phyloP scores from a whole-genome alignment of 306 rosid species.

The Cicer yamashitae region DNA sequence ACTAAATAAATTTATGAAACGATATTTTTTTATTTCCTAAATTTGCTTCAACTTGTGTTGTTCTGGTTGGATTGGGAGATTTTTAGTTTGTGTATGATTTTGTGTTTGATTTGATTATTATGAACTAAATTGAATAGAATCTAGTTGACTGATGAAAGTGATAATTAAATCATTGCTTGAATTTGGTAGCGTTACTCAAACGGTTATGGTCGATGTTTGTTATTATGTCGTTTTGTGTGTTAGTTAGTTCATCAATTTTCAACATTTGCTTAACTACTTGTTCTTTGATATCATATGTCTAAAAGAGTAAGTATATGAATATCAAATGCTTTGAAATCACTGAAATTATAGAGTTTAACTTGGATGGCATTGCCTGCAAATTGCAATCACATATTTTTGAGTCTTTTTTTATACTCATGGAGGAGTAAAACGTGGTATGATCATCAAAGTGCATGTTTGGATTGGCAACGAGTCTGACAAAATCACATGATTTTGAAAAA shows the following conservation, averaged over 20 bases:
- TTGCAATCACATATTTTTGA: background rate
- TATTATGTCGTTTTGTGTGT: background rate
- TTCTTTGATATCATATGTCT: no score
- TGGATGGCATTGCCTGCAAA: constrained; percentile 7
- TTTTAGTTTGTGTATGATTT: background rate
- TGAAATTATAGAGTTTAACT: background rate
- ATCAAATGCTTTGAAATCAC: background rate
- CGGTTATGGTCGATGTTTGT: background rate
- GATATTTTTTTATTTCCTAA: no score
- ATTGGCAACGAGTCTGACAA: no score
- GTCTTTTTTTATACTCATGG: background rate
- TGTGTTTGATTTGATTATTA: constrained; percentile 36
- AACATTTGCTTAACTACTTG: background rate
- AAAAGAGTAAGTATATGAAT: no score
- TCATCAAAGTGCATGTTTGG: background rate
- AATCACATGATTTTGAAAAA: no score
- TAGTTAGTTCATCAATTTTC: constrained; percentile 27
- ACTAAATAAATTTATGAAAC: no score
- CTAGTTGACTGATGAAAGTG: constrained; percentile 25
- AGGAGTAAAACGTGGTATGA: constrained; percentile 4
- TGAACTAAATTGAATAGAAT: background rate
- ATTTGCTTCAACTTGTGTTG: no score
- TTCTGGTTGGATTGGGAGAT: no score
- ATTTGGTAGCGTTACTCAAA: no score
- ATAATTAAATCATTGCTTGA: background rate